Conservation (phyloP, 2,329 filamentous ascomycete genomes). For the Fusarium oligoseptatum region DNA sequence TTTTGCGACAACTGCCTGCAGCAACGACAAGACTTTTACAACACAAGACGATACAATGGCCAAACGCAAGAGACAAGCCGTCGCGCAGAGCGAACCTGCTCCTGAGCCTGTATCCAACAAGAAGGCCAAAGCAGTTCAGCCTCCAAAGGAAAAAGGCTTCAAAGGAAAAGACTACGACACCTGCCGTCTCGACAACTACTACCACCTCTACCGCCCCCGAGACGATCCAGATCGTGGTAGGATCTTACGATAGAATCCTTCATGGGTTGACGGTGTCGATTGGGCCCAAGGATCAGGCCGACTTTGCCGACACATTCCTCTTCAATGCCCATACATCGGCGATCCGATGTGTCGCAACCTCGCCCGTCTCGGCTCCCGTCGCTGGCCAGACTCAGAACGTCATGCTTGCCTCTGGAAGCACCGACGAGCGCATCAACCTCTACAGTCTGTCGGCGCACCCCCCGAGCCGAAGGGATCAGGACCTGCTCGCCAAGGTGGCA, state of each 20-base stretch:
- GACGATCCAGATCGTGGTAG: slow-evolving; percentile 89
- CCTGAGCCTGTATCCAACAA: slow-evolving; percentile 48
- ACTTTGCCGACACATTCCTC: slow-evolving; percentile 92
- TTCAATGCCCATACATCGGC: slow-evolving; percentile 94
- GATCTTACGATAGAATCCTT: slow-evolving; percentile 93
- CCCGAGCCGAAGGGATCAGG: slow-evolving; percentile 67
- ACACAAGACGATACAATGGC: slow-evolving; percentile 53
- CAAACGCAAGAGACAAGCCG: slow-evolving; percentile 63
- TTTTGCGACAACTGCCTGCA: slow-evolving; percentile 16
- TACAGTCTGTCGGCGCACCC: slow-evolving; percentile 86
- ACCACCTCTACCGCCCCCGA: slow-evolving; percentile 50
- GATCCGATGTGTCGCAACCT: slow-evolving; percentile 89
- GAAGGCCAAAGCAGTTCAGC: slow-evolving; percentile 36
- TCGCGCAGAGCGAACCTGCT: slow-evolving; percentile 41
- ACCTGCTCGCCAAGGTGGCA: slow-evolving; percentile 75
- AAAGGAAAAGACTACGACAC: slow-evolving; percentile 42
- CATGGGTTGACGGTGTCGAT: slow-evolving; percentile 90
- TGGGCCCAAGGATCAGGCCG: slow-evolving; percentile 57
- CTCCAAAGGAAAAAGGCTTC: slow-evolving; percentile 35
- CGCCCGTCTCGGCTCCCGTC: slow-evolving; percentile 75
- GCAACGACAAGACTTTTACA: slow-evolving; percentile 22
- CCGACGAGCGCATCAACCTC: slow-evolving; percentile 94
- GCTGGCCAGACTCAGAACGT: slow-evolving; percentile 81
- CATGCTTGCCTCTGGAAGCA: slow-evolving; percentile 90
- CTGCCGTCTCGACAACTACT: slow-evolving; percentile 29